Evolutionary conservation across 164 flowering plant species (phyloP), one percentile per base, ranked within the genome.

Genomic region (Magnolia kwangsiensis): DNA sequence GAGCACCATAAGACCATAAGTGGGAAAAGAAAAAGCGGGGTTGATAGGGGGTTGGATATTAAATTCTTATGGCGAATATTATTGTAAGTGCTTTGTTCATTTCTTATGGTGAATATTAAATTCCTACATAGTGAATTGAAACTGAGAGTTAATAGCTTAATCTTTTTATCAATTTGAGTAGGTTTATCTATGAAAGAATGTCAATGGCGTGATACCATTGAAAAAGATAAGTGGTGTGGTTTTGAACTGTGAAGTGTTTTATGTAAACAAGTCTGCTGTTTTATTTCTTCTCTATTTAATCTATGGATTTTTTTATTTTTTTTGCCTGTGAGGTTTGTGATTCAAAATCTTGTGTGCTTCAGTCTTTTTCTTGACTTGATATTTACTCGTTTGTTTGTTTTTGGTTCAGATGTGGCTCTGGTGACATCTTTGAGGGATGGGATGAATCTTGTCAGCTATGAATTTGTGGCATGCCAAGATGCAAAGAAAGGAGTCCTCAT

Each of bases 371-470:
- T 37, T 20, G 27, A 27, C 59, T 8, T 58, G 64, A 61, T 67
- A 4, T 23, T 37, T 61, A 21, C 51, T 69, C 7, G 7, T 71
- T 67, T 8, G n/a, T 80, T 20, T 81, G 59, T 37, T 37, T 37
- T 37, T 3, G 45, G 45, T 72, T 66, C 88, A 96, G 99, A 94
- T 88, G 90, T 96, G 51, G 97, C 97, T 50, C 91, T 96, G 29
- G 98, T 96, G 65, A 94, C 99, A 61, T 96, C 99, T 8, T 86
- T 96, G 84, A 85, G 98, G 81, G 99, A 96, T 85, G 99, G 99
- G 69, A 96, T 96, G 99, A 96, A 96, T 85, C 96, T 96, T 75
- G 99, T 94, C 81, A 94, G 98, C 81, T 96, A 94, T 81, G 99
- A 96, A 84, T 96, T 94, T 83, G 99, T 96, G 73, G 99, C 99